Evolutionary conservation across 331 rosid species (phyloP).

Genomic region (Dryas integrifolia): DNA sequence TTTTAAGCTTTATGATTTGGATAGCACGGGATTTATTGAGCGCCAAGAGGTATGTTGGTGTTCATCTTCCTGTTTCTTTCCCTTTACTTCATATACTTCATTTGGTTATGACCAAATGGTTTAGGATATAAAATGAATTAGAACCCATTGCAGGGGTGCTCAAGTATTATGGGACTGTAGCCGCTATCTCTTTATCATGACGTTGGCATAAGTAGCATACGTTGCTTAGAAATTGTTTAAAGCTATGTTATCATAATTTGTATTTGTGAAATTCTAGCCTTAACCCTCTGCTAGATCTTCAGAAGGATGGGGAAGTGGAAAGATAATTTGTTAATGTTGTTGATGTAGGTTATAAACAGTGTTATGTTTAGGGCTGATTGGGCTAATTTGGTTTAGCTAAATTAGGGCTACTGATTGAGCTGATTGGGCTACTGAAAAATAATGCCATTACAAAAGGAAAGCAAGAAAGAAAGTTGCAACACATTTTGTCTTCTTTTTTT

Average conservation of each 20-base stretch:
- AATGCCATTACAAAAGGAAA: not conserved
- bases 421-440: not conserved
- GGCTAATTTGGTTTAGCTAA: too few species aligned
- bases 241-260: not conserved
- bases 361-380: too few species aligned
- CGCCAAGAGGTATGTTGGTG: slow-evolving; percentile 66
- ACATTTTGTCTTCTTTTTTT: not conserved
- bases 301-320: not conserved
- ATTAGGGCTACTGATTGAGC: too few species aligned
- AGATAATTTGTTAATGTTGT: not conserved
- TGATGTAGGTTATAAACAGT: too few species aligned
- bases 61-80: not conserved
- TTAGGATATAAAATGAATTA: not conserved
- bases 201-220: not conserved
- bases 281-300: not conserved
- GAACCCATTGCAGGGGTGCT: slow-evolving; percentile 8
- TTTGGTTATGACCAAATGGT: not conserved
- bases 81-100: not conserved
- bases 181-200: not conserved
- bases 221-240: not conserved
- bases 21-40: slow-evolving; percentile 74
- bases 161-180: not conserved
- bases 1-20: slow-evolving; percentile 81
- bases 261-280: not conserved
- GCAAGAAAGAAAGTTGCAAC: not conserved